Percentiles rank a stretch among this genome's conserved stretches.
Evolutionary conservation across 2,329 filamentous ascomycete genomes (phyloP).

Genomic region (Phyllosticta citriasiana): DNA sequence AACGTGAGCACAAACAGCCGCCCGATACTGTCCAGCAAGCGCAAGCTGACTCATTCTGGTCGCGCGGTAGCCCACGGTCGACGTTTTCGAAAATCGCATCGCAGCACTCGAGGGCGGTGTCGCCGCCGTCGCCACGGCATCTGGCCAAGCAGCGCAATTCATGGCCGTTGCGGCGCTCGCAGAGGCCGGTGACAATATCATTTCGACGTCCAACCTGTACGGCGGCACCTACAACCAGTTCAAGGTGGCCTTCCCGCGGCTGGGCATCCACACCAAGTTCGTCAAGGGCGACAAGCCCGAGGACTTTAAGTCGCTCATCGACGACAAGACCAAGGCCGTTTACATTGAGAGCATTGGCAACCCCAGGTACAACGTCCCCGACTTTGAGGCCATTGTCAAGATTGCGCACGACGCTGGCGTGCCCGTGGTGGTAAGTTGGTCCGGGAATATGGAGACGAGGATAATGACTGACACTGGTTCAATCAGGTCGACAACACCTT

Average conservation of each 20-base stretch:
- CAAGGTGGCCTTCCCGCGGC: slow-evolving; percentile 78
- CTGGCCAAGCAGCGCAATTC: slow-evolving; percentile 86
- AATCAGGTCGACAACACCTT: slow-evolving; percentile 83
- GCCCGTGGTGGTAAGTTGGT: slow-evolving; percentile 38
- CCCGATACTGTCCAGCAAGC: background rate
- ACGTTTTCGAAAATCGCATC: slow-evolving; percentile 93
- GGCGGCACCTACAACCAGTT: slow-evolving; percentile 96
- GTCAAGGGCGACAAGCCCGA: slow-evolving; percentile 69
- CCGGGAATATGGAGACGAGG: background rate
- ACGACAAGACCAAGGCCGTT: slow-evolving; percentile 86
- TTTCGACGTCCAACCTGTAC: slow-evolving; percentile 83
- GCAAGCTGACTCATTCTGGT: background rate
- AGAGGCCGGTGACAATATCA: slow-evolving; percentile 82
- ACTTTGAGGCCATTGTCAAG: slow-evolving; percentile 78
- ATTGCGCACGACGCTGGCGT: slow-evolving; percentile 59
- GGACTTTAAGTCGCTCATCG: slow-evolving; percentile 72
- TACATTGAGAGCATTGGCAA: slow-evolving; percentile 92
- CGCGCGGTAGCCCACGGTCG: slow-evolving; percentile 63
- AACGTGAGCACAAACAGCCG: slow-evolving; percentile 51
- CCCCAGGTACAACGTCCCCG: slow-evolving; percentile 84
- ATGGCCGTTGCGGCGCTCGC: slow-evolving; percentile 80
- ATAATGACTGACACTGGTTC: background rate
- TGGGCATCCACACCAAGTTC: slow-evolving; percentile 84
- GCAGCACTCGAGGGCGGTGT: slow-evolving; percentile 91
- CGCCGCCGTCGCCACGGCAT: slow-evolving; percentile 73